phyloP scores from a whole-genome alignment of 1,284 basidiomycete genomes.

The Cutaneotrichosporon spelunceum region DNA sequence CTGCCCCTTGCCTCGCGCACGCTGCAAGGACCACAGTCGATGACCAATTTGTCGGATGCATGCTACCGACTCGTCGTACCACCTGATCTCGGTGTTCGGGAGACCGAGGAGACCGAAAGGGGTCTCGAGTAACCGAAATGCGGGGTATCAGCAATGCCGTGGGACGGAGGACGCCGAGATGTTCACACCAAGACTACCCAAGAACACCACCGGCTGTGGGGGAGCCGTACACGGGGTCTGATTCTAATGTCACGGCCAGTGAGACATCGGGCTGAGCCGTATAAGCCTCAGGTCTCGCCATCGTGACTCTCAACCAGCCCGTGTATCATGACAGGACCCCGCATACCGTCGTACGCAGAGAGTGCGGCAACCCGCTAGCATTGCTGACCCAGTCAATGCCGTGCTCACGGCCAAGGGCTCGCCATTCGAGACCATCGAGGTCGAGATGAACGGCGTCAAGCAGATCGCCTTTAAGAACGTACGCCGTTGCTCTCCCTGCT shows the following conservation, averaged over 20 bases:
- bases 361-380: not conserved
- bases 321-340: not conserved
- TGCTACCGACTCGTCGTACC: not conserved
- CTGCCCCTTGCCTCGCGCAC: no score
- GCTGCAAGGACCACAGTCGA: no score
- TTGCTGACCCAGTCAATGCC: not conserved
- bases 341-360: not conserved
- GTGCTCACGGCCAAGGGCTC: slow-evolving; percentile 19
- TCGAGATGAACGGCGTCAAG: slow-evolving; percentile 28
- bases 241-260: not conserved
- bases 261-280: not conserved
- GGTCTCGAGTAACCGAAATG: not conserved
- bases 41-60: not conserved
- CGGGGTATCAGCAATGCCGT: not conserved
- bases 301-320: not conserved
- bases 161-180: not conserved
- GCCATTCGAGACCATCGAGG: slow-evolving; percentile 40
- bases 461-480: slow-evolving; percentile 43
- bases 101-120: not conserved
- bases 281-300: not conserved
- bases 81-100: not conserved
- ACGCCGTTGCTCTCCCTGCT: slow-evolving; percentile 2
- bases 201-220: no score
- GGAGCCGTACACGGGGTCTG: not conserved
- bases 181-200: no score